Evolutionary conservation across 495 filamentous ascomycete species (phyloP), one percentile per base, ranked within the genome.

Genomic region (Neurospora africana): DNA sequence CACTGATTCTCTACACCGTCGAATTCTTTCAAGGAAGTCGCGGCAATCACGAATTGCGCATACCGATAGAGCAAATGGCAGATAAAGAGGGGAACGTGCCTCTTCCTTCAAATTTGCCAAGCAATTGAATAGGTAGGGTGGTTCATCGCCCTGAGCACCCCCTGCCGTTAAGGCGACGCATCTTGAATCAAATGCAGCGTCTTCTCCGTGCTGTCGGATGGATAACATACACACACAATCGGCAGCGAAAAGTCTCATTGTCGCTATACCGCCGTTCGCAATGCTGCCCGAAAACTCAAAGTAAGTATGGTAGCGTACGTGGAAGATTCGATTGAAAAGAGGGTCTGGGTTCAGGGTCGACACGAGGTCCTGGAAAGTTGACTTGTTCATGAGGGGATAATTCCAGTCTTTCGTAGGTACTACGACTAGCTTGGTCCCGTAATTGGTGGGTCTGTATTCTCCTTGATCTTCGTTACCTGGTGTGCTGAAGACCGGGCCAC

Each of bases 11-110:
- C 6, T 3, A 53, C 4, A 11, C 44, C 21, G 0, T 2, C 0
- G 3, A 27, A 53, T 13, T 0, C 1, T 0, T 21, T 0, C 0
- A 15, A 53, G 21, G 21, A 0, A 0, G 10, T 15, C 10, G 44
- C 44, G 44, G 10, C 10, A 27, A 1, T 0, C 2, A 13, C 27
- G 11, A 13, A 53, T 4, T 11, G 10, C 1, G 5, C 27, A 27
- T 2, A 53, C 44, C 44, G 21, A 53, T 27, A 53, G 11, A 53
- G 44, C 21, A 15, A 53, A 53, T 21, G 44, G 44, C 10, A 53
- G 5, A 3, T 53, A 53, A n/a, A 53, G n/a, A 13, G 44, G 44
- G 10, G 44, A 53, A 6, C 44, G n/a, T 2, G 21, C 44, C 4
- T 53, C 44, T 27, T 15, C 44, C 21, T 53, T 53, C 44, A 53